These are phyloP conservation scores for Sphagnum magellanicum DNA, from an alignment of 228 moss, liverwort and hornwort genomes.

Conservation along the genomic window DNA sequence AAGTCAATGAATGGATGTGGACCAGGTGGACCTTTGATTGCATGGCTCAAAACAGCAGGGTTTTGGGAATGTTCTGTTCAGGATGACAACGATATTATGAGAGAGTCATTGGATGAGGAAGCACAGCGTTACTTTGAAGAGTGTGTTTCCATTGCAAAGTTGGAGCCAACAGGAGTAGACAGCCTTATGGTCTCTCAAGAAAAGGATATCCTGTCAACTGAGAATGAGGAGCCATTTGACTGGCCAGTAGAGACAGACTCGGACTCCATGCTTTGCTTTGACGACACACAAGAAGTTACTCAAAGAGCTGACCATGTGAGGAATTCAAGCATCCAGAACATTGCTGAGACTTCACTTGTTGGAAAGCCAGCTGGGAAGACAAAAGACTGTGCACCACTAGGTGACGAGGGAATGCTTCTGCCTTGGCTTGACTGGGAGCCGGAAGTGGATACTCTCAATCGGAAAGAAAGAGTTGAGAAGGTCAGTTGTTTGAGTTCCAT, in stretches of 20 bases:
- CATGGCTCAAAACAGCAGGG: too few relatives aligned
- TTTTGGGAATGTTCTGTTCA: background rate
- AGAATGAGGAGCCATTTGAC: background rate
- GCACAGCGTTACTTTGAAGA: slow-evolving; percentile 92
- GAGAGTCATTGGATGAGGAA: slow-evolving; percentile 86
- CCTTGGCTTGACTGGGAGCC: slow-evolving; percentile 98
- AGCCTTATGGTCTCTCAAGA: slow-evolving; percentile 45
- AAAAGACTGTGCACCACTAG: slow-evolving; percentile 37
- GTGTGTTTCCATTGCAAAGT: slow-evolving; percentile 81
- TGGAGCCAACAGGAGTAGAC: slow-evolving; percentile 54
- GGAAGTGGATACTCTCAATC: slow-evolving; percentile 42
- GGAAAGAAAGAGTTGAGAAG: slow-evolving; percentile 53
- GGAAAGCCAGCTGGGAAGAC: slow-evolving; percentile 5
- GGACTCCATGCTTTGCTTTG: slow-evolving; percentile 9
- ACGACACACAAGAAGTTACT: background rate
- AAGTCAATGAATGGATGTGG: too few relatives aligned
- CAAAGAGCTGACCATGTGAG: background rate
- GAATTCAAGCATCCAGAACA: background rate
- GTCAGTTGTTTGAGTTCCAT: background rate
- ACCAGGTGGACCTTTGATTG: too few relatives aligned
- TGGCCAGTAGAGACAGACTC: slow-evolving; percentile 15
- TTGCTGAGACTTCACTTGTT: background rate
- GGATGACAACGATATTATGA: slow-evolving; percentile 64
- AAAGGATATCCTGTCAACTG: slow-evolving; percentile 22
- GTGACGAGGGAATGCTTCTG: slow-evolving; percentile 77